Percentiles rank a stretch among this genome's conserved stretches.
These are phyloP conservation scores for Chrysosporium queenslandicum DNA, from an alignment of 2,329 filamentous ascomycete species.

Conservation along the genomic window DNA sequence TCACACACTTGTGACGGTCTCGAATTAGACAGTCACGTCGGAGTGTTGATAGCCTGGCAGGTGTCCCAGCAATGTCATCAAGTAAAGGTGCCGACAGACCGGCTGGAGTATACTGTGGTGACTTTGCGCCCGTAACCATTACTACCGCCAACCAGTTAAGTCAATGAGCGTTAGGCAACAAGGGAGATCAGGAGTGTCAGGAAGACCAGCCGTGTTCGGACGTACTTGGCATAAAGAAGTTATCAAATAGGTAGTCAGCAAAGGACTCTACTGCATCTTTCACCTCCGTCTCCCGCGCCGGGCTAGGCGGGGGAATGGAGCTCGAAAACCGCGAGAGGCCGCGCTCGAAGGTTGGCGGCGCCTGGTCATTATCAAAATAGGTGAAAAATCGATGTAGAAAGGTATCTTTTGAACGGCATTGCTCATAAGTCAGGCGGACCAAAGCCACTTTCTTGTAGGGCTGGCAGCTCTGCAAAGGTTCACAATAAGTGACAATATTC, in stretches of 20 bases:
- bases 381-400: constrained; percentile 13
- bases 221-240: constrained; percentile 19
- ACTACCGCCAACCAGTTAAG: constrained; percentile 6
- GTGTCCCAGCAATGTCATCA: background rate
- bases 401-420: constrained; percentile 14
- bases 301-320: background rate
- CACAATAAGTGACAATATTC: no score
- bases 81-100: constrained; percentile 10
- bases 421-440: constrained; percentile 19
- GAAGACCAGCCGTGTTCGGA: no score
- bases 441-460: constrained; percentile 19
- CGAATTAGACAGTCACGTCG: constrained; percentile 17
- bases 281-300: background rate
- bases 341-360: background rate
- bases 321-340: constrained; percentile 5
- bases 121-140: constrained; percentile 15
- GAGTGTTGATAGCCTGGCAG: background rate
- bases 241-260: constrained; percentile 17
- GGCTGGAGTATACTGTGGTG: constrained; percentile 16
- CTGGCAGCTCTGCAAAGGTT: constrained; percentile 17
- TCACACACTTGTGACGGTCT: constrained; percentile 18
- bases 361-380: constrained; percentile 8
- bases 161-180: background rate
- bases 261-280: constrained; percentile 10
- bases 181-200: no score